These are phyloP conservation scores for Agaricus sinodeliciosus DNA, from an alignment of 768 basidiomycete genomes.

Conservation along the genomic window DNA sequence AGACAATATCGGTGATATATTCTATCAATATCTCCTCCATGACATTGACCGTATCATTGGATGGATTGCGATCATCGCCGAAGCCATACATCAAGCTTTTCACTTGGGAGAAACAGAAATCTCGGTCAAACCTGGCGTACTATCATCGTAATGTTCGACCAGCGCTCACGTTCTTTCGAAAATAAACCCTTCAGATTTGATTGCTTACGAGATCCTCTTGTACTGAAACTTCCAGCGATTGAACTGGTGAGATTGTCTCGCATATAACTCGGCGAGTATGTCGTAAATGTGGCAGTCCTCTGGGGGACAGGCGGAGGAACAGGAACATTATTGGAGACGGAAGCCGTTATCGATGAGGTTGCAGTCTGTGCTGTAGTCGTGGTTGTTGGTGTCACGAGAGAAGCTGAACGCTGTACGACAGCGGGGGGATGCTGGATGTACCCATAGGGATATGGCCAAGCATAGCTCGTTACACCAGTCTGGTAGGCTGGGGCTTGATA, in stretches of 20 bases:
- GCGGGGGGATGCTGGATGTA: slow-evolving; percentile 38
- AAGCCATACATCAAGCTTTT: slow-evolving; percentile 90
- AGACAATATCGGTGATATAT: slow-evolving; percentile 83
- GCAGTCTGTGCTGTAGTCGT: slow-evolving; percentile 14
- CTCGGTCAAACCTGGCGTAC: slow-evolving; percentile 8
- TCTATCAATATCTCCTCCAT: slow-evolving; percentile 94
- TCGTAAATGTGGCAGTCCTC: slow-evolving; percentile 43
- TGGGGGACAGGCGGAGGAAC: slow-evolving; percentile 22
- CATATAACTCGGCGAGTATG: slow-evolving; percentile 47
- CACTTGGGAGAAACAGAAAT: slow-evolving; percentile 36
- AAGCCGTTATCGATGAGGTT: slow-evolving; percentile 14
- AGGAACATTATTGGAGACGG: slow-evolving; percentile 18
- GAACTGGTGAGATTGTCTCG: slow-evolving; percentile 42
- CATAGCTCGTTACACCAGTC: slow-evolving; percentile 63
- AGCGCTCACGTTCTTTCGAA: slow-evolving; percentile 67
- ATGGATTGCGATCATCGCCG: slow-evolving; percentile 85
- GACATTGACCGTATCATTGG: slow-evolving; percentile 81
- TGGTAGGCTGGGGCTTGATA: slow-evolving; percentile 47
- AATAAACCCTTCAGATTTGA: slow-evolving; percentile 71
- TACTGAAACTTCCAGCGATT: slow-evolving; percentile 30
- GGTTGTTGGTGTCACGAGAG: slow-evolving; percentile 16
- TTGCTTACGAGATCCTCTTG: slow-evolving; percentile 53
- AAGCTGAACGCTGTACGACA: slow-evolving; percentile 3
- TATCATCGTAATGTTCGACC: neutral
- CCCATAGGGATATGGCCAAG: slow-evolving; percentile 67